phyloP scores from a whole-genome alignment of 78 protist genomes.

The Dictyostelium firmibasis region DNA sequence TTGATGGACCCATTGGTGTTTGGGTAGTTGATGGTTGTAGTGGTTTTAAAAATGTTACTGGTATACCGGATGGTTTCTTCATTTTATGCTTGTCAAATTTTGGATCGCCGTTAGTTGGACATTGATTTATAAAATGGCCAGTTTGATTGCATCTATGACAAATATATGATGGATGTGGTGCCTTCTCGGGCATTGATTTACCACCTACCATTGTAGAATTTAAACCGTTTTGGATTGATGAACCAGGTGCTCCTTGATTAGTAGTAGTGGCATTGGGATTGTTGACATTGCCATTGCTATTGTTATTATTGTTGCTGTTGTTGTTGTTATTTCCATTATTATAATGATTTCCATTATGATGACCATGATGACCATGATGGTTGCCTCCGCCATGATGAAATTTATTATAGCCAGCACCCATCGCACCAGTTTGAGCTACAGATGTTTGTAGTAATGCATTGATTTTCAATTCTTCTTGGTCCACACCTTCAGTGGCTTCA shows the following conservation, averaged over 20 bases:
- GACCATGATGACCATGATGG: background rate
- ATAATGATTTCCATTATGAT: background rate
- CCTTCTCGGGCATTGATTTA: background rate
- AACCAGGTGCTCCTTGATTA: background rate
- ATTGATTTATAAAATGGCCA: slow-evolving; percentile 84
- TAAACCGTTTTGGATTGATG: background rate
- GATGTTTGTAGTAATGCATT: slow-evolving; percentile 19
- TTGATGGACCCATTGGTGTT: slow-evolving; percentile 36
- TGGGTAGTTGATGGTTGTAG: background rate
- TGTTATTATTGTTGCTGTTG: background rate
- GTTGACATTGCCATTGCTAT: background rate
- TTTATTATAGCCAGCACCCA: background rate
- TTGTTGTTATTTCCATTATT: background rate
- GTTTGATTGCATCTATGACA: slow-evolving; percentile 87
- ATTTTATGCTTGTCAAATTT: slow-evolving; percentile 52
- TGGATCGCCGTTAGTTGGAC: slow-evolving; percentile 87
- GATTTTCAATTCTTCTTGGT: slow-evolving; percentile 38
- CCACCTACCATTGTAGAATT: background rate
- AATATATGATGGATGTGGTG: slow-evolving; percentile 72
- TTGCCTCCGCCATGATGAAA: background rate
- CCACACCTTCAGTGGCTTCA: background rate
- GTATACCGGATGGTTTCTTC: slow-evolving; percentile 74
- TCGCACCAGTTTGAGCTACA: background rate
- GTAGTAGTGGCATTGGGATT: background rate
- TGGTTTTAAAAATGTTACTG: slow-evolving; percentile 39